Conservation (phyloP, 257 asterid species). For the Thymus quinquecostatus region DNA sequence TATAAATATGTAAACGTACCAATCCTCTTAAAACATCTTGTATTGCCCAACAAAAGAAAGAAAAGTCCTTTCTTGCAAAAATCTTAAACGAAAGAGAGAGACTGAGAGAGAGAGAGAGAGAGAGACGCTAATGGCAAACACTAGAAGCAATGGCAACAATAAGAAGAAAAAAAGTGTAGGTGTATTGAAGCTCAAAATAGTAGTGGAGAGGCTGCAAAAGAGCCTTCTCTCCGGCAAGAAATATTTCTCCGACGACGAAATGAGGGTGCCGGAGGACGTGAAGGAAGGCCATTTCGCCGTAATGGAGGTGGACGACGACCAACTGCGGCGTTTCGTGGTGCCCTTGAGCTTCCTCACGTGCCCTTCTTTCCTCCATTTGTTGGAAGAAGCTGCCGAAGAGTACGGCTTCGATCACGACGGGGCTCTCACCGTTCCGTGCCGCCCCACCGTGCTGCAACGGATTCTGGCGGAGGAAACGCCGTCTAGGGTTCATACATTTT, state of each 20-base stretch:
- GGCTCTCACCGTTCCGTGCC: conserved; percentile 70
- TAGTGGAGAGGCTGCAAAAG: conserved; percentile 55
- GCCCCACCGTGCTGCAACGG: conserved; percentile 42
- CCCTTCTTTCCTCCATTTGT: conserved; percentile 61
- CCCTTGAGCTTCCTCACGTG: conserved; percentile 66
- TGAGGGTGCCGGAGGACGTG: conserved; percentile 57
- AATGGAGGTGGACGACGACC: conserved; percentile 44
- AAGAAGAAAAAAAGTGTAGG: conserved; percentile 41
- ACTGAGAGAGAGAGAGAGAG: not conserved
- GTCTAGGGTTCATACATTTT: conserved; percentile 19
- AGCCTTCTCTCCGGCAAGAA: conserved; percentile 49
- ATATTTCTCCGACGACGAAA: conserved; percentile 22
- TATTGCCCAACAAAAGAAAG: not conserved
- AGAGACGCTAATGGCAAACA: conserved; percentile 33
- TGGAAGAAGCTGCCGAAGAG: conserved; percentile 76
- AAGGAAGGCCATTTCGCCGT: conserved; percentile 59
- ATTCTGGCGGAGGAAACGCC: conserved; percentile 32
- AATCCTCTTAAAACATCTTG: conserved; percentile 12
- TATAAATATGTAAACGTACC: not conserved
- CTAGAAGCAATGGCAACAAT: conserved; percentile 19
- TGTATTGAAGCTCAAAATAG: conserved; percentile 50
- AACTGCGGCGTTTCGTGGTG: conserved; percentile 62
- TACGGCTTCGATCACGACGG: conserved; percentile 81
- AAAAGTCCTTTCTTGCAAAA: too few relatives aligned
- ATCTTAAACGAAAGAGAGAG: not conserved